Evolutionary conservation across 352 stramenopile genomes (phyloP), one percentile per base, ranked within the genome.

Genomic region (Pythium aquatile): DNA sequence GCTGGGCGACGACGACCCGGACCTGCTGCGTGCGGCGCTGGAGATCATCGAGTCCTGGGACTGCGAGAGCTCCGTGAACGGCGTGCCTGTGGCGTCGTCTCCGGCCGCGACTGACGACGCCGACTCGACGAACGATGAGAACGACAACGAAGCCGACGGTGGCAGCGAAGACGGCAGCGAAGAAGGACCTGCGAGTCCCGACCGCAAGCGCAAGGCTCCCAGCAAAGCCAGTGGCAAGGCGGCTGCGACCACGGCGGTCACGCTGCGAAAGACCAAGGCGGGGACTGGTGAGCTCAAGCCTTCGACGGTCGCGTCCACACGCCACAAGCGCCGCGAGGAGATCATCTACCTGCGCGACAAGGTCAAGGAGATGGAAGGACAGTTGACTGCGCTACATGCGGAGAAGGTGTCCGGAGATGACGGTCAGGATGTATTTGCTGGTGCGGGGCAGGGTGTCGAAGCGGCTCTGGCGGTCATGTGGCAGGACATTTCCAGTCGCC

Each of bases 31-130:
- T 46, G 61, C 61, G 33, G 61, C 61, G 54, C 61, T 68, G 54
- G 61, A 62, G 54, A 68, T 68, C 46, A 53, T 68, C 53, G 61
- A 67, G 30, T 49, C 61, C 17, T 67, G 61, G 61, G 55, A 63
- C 20, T 56, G 44, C 46, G 54, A 62, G 46, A 63, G 54, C 54
- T 58, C 47, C 7, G 54, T 58, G 54, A 62, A 58, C 30, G 60
- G 40, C 33, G 28, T 68, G 26, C 35, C 46, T 17, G 54, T 58
- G 24, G 26, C 37, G 17, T 56, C 33, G 26, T 54, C 61, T 2
- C 33, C 46, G 0, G 52, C 28, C 2, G n/a, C 17, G 26, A 58
- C 54, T 0, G 55, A 58, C 16, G 49, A 55, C 20, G 58, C 40
- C 11, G 51, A 61, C 40, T 61, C 51, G 30, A 46, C 26, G 9